These are phyloP conservation scores for Solanum sejunctum DNA, from an alignment of 257 asterid genomes.

Conservation along the genomic window DNA sequence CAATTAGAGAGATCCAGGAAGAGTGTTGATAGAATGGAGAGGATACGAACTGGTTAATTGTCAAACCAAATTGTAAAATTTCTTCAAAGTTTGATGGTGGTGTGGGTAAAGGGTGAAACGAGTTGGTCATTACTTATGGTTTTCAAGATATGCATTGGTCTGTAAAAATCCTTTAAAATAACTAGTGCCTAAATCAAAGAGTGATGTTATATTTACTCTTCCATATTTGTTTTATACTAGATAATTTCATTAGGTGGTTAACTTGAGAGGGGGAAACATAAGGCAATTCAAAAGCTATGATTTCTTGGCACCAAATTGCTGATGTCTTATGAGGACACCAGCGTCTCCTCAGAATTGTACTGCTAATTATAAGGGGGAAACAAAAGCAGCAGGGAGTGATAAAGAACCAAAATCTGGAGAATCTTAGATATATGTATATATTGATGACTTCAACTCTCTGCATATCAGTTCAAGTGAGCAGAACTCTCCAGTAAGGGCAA, in stretches of 20 bases:
- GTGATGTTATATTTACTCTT: not conserved
- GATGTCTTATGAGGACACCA: not conserved
- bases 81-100: conserved; percentile 21
- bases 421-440: not conserved
- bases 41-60: conserved; percentile 41
- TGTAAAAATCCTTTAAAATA: not conserved
- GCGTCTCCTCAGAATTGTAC: not conserved
- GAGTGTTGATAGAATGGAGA: conserved; percentile 70
- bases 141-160: not conserved
- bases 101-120: conserved; percentile 23
- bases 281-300: not conserved
- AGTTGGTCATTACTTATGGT: conserved; percentile 7
- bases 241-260: not conserved
- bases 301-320: not conserved
- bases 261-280: not conserved
- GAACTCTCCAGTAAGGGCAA: conserved; percentile 39
- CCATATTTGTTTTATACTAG: not conserved
- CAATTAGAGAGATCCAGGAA: conserved; percentile 62
- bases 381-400: not conserved
- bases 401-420: not conserved
- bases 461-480: conserved; percentile 14
- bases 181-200: not conserved
- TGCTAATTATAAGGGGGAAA: not conserved
- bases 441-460: not conserved
- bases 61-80: conserved; percentile 14